Percentiles rank a stretch among this genome's conserved stretches.
phyloP scores from a whole-genome alignment of 2,329 filamentous ascomycete species.

The Penicillium sp. region DNA sequence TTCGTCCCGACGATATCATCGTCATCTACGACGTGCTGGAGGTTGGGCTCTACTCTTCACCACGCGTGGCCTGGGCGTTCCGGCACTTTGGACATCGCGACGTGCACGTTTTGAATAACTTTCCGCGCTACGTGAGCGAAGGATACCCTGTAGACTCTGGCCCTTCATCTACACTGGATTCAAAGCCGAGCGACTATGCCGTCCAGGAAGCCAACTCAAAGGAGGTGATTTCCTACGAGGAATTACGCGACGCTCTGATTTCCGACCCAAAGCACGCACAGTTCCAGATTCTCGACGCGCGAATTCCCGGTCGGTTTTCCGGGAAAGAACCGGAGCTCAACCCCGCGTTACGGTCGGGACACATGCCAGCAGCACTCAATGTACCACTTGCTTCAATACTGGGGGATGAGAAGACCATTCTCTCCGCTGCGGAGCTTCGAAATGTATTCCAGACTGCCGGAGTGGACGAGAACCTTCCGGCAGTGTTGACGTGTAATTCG shows the following conservation, averaged over 20 bases:
- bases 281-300: constrained; percentile 30
- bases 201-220: neutral
- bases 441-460: constrained; percentile 24
- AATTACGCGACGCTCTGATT: constrained; percentile 16
- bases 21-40: constrained; percentile 37
- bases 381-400: constrained; percentile 31
- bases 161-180: neutral
- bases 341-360: constrained; percentile 26
- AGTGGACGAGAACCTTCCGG: constrained; percentile 17
- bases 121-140: constrained; percentile 29
- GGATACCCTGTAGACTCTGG: constrained; percentile 25
- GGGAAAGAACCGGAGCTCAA: constrained; percentile 25
- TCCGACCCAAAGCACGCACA: neutral
- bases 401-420: constrained; percentile 14
- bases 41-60: constrained; percentile 34
- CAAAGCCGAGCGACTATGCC: constrained; percentile 9
- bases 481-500: constrained; percentile 37
- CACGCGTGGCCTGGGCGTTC: constrained; percentile 36
- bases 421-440: constrained; percentile 19
- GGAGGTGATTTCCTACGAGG: constrained; percentile 24
- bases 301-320: constrained; percentile 27
- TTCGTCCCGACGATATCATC: constrained; percentile 30
- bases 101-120: constrained; percentile 38
- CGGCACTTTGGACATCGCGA: constrained; percentile 31
- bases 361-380: constrained; percentile 35